Conservation (phyloP, 805 yeast genomes). For the Starmerella bacillaris region DNA sequence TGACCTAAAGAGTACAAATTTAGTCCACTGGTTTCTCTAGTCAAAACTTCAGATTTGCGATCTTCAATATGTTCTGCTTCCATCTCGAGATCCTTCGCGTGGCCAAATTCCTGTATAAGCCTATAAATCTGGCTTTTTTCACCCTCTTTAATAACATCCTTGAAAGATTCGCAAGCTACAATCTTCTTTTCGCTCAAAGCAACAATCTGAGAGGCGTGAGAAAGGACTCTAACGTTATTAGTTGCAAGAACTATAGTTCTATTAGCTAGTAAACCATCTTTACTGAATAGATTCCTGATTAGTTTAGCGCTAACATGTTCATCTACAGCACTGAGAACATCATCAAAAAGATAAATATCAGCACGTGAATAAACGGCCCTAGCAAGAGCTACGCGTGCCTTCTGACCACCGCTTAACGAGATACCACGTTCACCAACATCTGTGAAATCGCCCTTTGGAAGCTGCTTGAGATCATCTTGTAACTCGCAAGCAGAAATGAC, state of each 20-base stretch:
- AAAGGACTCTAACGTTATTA: constrained; percentile 58
- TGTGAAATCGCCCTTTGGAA: constrained; percentile 81
- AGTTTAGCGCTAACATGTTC: constrained; percentile 88
- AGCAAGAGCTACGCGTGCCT: constrained; percentile 85
- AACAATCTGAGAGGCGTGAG: constrained; percentile 49
- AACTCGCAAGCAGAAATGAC: constrained; percentile 83
- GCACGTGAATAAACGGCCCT: constrained; percentile 92
- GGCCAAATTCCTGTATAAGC: constrained; percentile 32
- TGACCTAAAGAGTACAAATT: constrained; percentile 5
- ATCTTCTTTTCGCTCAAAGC: constrained; percentile 34
- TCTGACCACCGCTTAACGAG: constrained; percentile 91
- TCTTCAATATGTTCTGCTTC: constrained; percentile 49
- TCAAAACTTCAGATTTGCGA: constrained; percentile 46
- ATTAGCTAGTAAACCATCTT: constrained; percentile 48
- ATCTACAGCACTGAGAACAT: constrained; percentile 89
- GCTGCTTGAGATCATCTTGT: constrained; percentile 50
- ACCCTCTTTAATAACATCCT: constrained; percentile 29
- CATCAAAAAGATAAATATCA: constrained; percentile 78
- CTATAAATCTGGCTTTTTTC: constrained; percentile 11
- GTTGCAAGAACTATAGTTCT: constrained; percentile 68
- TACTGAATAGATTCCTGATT: constrained; percentile 56
- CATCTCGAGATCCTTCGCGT: constrained; percentile 54
- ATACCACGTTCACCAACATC: constrained; percentile 96
- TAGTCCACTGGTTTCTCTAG: constrained; percentile 5
- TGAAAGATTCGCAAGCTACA: constrained; percentile 40